Evolutionary conservation across 2,329 filamentous ascomycete genomes (phyloP).

Genomic region (Chrysoporthe puriensis): DNA sequence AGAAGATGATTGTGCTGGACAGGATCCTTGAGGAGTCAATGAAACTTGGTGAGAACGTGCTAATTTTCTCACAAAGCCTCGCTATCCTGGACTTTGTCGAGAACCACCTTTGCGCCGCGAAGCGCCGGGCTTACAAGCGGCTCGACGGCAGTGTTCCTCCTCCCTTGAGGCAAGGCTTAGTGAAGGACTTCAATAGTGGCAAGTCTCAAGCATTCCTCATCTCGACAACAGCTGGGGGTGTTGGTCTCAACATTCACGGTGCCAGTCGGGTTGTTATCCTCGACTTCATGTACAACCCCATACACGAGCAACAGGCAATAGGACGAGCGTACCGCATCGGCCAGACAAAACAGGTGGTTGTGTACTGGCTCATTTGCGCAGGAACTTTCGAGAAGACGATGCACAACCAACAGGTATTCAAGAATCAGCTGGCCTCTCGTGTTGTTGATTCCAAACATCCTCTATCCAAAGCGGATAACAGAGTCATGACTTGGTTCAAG

Average conservation of each 20-base stretch:
- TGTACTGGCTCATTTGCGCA: slow-evolving; percentile 79
- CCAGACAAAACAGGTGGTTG: slow-evolving; percentile 77
- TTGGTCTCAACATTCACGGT: slow-evolving; percentile 81
- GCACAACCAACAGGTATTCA: slow-evolving; percentile 78
- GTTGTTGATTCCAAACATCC: slow-evolving; percentile 85
- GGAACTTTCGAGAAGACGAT: slow-evolving; percentile 80
- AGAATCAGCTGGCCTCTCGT: slow-evolving; percentile 75
- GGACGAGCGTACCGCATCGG: slow-evolving; percentile 86
- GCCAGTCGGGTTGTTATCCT: slow-evolving; percentile 88
- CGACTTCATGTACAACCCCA: slow-evolving; percentile 81
- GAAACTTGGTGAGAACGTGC: slow-evolving; percentile 68
- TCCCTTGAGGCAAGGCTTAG: slow-evolving; percentile 60
- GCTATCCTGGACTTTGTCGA: slow-evolving; percentile 72
- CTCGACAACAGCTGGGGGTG: slow-evolving; percentile 79
- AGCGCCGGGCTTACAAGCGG: slow-evolving; percentile 53
- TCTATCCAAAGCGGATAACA: slow-evolving; percentile 63
- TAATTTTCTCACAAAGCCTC: slow-evolving; percentile 80
- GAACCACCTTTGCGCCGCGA: slow-evolving; percentile 56
- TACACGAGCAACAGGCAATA: slow-evolving; percentile 83
- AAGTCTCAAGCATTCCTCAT: slow-evolving; percentile 71
- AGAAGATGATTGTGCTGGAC: slow-evolving; percentile 70
- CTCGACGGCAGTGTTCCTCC: slow-evolving; percentile 70
- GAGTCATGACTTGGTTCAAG: slow-evolving; percentile 60
- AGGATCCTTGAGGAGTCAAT: slow-evolving; percentile 70
- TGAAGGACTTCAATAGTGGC: slow-evolving; percentile 70